Conservation (phyloP, 2,329 filamentous ascomycete genomes). For the Trichoderma citrinoviride region DNA sequence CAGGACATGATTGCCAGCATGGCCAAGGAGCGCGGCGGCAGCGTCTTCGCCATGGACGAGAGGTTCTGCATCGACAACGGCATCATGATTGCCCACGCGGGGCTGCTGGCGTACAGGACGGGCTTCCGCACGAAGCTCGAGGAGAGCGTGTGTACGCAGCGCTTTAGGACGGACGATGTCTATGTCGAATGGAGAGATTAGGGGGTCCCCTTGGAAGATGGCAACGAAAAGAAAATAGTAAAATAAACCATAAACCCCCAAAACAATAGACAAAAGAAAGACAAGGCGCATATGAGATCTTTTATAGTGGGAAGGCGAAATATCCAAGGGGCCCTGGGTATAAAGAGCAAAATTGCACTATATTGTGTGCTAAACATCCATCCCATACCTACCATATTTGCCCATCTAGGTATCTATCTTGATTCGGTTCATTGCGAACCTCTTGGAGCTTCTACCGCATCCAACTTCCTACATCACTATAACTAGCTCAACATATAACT, state of each 20-base stretch:
- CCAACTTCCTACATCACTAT: not conserved
- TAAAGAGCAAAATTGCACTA: not conserved
- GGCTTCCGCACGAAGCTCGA: slow-evolving; percentile 74
- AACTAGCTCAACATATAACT: not conserved
- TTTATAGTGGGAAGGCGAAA: not conserved
- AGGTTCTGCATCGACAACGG: slow-evolving; percentile 98
- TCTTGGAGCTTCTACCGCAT: not conserved
- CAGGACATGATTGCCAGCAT: slow-evolving; percentile 99
- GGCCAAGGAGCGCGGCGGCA: slow-evolving; percentile 83
- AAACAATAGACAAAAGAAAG: not conserved
- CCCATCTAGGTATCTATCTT: slow-evolving; percentile 1
- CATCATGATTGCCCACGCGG: slow-evolving; percentile 99
- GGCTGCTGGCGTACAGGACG: slow-evolving; percentile 77
- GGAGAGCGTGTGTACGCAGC: slow-evolving; percentile 81
- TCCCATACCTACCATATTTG: not conserved
- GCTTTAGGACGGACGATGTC: slow-evolving; percentile 80
- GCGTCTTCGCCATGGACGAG: slow-evolving; percentile 93
- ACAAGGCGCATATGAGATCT: not conserved
- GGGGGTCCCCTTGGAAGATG: too few relatives aligned
- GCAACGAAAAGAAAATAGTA: slow-evolving; percentile 20
- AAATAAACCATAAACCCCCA: slow-evolving; percentile 5
- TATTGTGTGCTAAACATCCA: not conserved
- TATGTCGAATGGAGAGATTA: slow-evolving; percentile 73
- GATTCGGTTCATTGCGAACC: slow-evolving; percentile 12
- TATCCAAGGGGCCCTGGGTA: not conserved